Base-by-base conservation (phyloP, 352 stramenopile species). In the Peronospora tabacina region DNA sequence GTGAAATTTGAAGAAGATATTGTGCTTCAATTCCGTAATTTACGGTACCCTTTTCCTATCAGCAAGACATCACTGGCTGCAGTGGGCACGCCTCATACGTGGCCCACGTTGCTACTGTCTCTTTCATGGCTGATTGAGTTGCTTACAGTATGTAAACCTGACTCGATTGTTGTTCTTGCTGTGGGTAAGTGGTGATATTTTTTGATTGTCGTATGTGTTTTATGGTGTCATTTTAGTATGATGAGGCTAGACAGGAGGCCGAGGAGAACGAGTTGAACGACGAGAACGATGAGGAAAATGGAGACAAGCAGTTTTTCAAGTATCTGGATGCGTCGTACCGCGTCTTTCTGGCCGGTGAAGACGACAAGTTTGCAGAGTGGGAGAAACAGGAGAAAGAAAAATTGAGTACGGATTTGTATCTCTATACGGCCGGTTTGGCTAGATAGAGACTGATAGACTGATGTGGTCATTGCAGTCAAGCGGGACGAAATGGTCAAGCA, bases 71-170 rank as follows among this genome's bases (percentile, higher is more conserved):
- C 90, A 29, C 70, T 98, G 9, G 84, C 90, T 2, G 90, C 95
- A 5, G 93, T 97, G 28, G 94, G 93, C 7, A 96, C 82, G 49
- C 90, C 94, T 5, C 93, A 98, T 59, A 97, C 94, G 47, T 99
- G 95, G 95, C 95, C 95, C 1, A 77, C 81, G 42, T 72, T 99
- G 17, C 79, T 99, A 40, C 94, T 92, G 3, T 90, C 90, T 4
- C 90, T 99, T 22, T 87, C 90, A 9, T 99, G 97, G 97, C 62
- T 99, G 15, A 87, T 98, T 37, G 96, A 98, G 57, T 76, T 97
- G 11, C 70, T 98, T 28, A 82, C 42, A 48, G 81, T 92, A 68
- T 37, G 73, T 82, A 16, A 11, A 19, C 13, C n/a, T 39, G 2
- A 10, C 7, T 11, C n/a, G 33, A 6, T n/a, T n/a, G 20, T 3